Evolutionary conservation across 2,329 filamentous ascomycete genomes (phyloP).

Genomic region (Penicillium janthinellum): DNA sequence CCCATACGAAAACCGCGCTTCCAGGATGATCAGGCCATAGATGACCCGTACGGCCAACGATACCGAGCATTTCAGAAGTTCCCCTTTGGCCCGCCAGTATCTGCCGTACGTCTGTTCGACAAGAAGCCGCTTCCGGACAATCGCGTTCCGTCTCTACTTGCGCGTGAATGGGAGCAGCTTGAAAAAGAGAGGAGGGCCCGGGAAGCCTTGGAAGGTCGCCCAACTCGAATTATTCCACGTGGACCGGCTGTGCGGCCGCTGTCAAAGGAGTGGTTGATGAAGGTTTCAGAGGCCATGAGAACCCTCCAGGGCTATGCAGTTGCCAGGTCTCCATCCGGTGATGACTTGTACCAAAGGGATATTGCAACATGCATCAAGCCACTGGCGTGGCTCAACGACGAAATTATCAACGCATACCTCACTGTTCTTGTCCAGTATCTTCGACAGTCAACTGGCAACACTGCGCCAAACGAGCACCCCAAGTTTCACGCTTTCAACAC

Average conservation of each 20-base stretch:
- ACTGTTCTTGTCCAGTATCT: conserved; percentile 45
- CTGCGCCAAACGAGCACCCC: conserved; percentile 38
- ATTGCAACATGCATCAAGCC: conserved; percentile 40
- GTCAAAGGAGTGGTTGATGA: conserved; percentile 38
- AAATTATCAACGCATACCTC: conserved; percentile 51
- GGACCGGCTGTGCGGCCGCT: conserved; percentile 41
- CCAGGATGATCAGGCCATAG: conserved; percentile 12
- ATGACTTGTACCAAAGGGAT: conserved; percentile 39
- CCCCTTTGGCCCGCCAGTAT: conserved; percentile 31
- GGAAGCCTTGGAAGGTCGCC: conserved; percentile 19
- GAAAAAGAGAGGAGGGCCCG: conserved; percentile 29
- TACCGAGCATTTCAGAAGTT: conserved; percentile 15
- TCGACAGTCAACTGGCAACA: conserved; percentile 36
- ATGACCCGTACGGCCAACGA: conserved; percentile 27
- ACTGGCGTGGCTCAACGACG: conserved; percentile 49
- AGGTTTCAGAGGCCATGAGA: conserved; percentile 35
- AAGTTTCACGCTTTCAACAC: conserved; percentile 48
- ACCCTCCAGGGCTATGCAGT: conserved; percentile 29
- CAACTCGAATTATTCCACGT: conserved; percentile 25
- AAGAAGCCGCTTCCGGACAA: conserved; percentile 28
- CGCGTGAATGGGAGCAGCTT: conserved; percentile 30
- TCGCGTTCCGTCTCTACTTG: conserved; percentile 34
- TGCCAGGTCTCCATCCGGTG: conserved; percentile 38
- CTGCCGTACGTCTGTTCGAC: conserved; percentile 33
- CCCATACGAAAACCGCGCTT: not conserved